These are phyloP conservation scores for Thielaviopsis musarum DNA, from an alignment of 2,329 filamentous ascomycete genomes.

Conservation along the genomic window DNA sequence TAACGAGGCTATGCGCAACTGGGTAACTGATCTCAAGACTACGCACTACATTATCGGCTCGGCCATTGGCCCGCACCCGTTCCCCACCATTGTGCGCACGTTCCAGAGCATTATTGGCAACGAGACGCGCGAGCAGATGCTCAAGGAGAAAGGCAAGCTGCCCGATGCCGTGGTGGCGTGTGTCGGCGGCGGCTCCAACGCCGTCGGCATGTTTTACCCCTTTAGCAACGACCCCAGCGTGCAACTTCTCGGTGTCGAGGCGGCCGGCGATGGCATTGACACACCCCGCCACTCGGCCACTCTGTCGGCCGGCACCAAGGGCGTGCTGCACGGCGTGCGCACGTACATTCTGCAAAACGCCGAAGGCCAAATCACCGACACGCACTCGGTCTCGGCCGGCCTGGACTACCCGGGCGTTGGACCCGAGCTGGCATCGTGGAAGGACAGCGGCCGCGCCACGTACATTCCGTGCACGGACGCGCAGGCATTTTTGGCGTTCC, in stretches of 20 bases:
- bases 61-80: conserved; percentile 92
- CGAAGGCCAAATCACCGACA: conserved; percentile 85
- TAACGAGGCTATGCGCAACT: conserved; percentile 86
- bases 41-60: conserved; percentile 98
- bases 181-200: conserved; percentile 89
- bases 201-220: conserved; percentile 95
- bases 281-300: conserved; percentile 78
- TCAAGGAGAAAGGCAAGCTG: conserved; percentile 66
- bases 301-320: conserved; percentile 69
- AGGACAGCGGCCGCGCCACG: conserved; percentile 70
- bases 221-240: conserved; percentile 75
- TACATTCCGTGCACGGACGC: conserved; percentile 88
- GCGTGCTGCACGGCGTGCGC: conserved; percentile 86
- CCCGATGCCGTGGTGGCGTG: conserved; percentile 94
- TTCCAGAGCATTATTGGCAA: conserved; percentile 95
- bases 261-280: conserved; percentile 81
- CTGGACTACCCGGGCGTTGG: conserved; percentile 96
- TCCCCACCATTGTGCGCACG: conserved; percentile 91
- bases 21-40: conserved; percentile 82
- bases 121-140: conserved; percentile 88
- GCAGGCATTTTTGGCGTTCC: conserved; percentile 77
- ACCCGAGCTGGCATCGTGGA: conserved; percentile 83
- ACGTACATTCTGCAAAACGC: conserved; percentile 90
- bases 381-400: conserved; percentile 90
- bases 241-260: conserved; percentile 84